Base-by-base conservation (phyloP, 345 rosid genomes). In the Raphanus raphanistrum region DNA sequence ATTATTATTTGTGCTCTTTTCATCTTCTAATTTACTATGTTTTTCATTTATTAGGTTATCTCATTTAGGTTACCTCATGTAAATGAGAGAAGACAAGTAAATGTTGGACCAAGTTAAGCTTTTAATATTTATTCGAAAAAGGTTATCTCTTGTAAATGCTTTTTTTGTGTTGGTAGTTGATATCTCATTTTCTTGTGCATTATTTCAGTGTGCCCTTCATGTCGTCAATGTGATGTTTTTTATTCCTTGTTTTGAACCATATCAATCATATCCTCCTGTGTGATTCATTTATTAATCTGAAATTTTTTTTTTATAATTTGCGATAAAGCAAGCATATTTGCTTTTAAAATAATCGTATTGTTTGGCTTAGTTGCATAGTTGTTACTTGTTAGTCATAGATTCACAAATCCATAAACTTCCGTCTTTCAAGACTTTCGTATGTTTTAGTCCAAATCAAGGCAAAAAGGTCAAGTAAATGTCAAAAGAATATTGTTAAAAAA, bases 111-210 rank as follows among this genome's bases (percentile, higher is more conserved):
- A 33, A 33, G 36, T 6, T 33, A 32, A 32, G 36, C 13, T 21
- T 21, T 21, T 21, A 21, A 21, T 21, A 21, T 21, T 21, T 21
- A 21, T 21, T 21, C 21, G 21, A 21, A 21, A 21, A 21, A 21
- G 21, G 21, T 21, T 21, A 21, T 21, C 21, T 21, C 17, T 48
- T 48, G 8, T 48, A 48, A n/a, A 48, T 48, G 55, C n/a, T 48
- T 35, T 48, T 48, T 48, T 48, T 48, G 55, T 13, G 17, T 48
- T 48, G 17, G 55, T n/a, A 48, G 55, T 4, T 48, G 55, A 78
- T 31, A 65, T 72, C 33, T 78, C 81, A 61, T 66, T 78, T 38
- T 78, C 76, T 43, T 65, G 61, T 71, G 62, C n/a, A 29, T 8
- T 43, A 71, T 57, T 31, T 13, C 41, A 58, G 13, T 71, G 68